Evolutionary conservation across 176 grass and related monocot genomes (phyloP).

Genomic region (Eleusine coracana): DNA sequence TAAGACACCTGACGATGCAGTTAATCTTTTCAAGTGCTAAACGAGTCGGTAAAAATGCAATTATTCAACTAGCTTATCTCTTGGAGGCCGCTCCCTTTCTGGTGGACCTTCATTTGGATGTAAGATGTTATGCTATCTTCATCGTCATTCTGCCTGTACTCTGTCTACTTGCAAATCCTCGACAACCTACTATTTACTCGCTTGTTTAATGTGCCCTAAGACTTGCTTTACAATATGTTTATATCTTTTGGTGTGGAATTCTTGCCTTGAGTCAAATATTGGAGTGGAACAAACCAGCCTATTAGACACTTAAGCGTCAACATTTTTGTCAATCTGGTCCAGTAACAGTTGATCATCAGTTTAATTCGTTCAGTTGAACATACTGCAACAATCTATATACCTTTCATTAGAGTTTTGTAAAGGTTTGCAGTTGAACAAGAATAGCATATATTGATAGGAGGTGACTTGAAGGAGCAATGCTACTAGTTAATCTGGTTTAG

Average conservation of each 20-base stretch:
- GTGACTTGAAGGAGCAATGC: not conserved
- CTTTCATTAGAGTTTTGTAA: not conserved
- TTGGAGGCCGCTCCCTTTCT: slow-evolving; percentile 28
- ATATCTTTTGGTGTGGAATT: not conserved
- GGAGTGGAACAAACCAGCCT: not conserved
- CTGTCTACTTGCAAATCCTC: not conserved
- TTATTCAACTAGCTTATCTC: slow-evolving; percentile 20
- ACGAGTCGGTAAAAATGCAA: slow-evolving; percentile 9
- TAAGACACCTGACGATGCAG: not conserved
- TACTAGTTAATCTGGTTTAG: not conserved
- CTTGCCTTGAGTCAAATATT: no score
- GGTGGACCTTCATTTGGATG: slow-evolving; percentile 25
- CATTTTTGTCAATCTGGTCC: not conserved
- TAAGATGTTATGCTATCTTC: slow-evolving; percentile 11
- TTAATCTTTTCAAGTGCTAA: not conserved
- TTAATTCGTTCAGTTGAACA: not conserved
- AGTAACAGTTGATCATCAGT: not conserved
- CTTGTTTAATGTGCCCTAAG: not conserved
- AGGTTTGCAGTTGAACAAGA: not conserved
- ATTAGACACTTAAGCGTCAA: not conserved
- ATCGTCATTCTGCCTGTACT: not conserved
- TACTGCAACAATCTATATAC: no score
- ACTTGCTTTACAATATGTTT: not conserved
- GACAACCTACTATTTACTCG: not conserved
- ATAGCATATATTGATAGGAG: not conserved